Conservation (phyloP, 2,329 filamentous ascomycete genomes). For the Arthroderma sp. region DNA sequence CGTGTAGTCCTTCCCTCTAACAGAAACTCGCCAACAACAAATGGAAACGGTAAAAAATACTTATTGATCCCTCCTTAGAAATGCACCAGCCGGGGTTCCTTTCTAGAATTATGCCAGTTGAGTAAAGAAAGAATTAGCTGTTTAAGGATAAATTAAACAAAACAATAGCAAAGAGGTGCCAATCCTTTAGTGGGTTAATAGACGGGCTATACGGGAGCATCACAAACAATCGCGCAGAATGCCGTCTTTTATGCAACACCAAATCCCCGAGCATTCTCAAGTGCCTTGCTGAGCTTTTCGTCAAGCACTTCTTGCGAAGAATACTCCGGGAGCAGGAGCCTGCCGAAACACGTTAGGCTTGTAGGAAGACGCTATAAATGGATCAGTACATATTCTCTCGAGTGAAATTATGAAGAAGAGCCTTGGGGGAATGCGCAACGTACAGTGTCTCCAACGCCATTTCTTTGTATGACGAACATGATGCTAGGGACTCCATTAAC, state of each 20-base stretch:
- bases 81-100: no score
- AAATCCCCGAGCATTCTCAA: conserved; percentile 82
- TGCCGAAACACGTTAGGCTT: conserved; percentile 87
- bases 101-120: no score
- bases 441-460: conserved; percentile 48
- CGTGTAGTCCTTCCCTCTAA: no score
- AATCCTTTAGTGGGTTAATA: no score
- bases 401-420: neutral
- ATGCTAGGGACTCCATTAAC: conserved; percentile 73
- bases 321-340: conserved; percentile 75
- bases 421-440: conserved; percentile 11
- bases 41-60: no score
- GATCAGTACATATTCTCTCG: neutral
- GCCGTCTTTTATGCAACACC: conserved; percentile 51
- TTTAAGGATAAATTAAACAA: no score
- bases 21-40: no score
- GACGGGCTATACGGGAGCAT: no score
- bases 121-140: no score
- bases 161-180: no score
- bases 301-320: conserved; percentile 53
- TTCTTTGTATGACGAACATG: conserved; percentile 70
- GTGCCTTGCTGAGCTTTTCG: conserved; percentile 66
- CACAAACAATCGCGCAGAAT: neutral
- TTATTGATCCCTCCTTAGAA: no score
- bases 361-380: conserved; percentile 50